Evolutionary conservation across 139 green algal genomes (phyloP).

Genomic region (Closterium sp.): DNA sequence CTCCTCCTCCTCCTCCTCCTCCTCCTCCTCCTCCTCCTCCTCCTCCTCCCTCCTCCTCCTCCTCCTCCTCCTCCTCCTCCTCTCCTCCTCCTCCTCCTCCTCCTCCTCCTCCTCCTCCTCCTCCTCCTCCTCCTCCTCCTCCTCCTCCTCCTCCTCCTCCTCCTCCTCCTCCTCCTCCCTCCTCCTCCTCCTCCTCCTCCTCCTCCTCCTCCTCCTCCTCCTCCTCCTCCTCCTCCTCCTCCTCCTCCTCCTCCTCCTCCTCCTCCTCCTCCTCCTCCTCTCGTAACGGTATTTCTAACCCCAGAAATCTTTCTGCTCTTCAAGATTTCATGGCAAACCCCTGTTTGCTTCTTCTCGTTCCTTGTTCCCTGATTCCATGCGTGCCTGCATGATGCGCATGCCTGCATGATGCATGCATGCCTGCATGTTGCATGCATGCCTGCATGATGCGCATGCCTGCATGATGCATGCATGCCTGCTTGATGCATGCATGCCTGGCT

Average conservation of each 20-base stretch:
- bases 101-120: not conserved
- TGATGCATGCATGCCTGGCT: no score
- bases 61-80: not conserved
- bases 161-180: not conserved
- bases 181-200: conserved; percentile 17
- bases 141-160: not conserved
- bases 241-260: conserved; percentile 9
- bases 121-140: not conserved
- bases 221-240: not conserved
- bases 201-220: not conserved
- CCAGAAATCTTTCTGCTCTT: not conserved
- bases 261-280: conserved; percentile 5
- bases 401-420: no score
- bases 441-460: no score
- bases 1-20: conserved; percentile 2
- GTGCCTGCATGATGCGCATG: no score
- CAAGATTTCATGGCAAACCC: not conserved
- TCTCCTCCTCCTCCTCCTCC: not conserved
- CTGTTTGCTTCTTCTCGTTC: not conserved
- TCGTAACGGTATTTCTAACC: not conserved
- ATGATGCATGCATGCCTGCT: no score
- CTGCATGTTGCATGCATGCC: no score
- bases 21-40: not conserved
- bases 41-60: not conserved
- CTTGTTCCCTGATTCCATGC: not conserved